Evolutionary conservation across 805 yeast genomes (phyloP), one percentile per base, ranked within the genome.

Genomic region (Candida chauliodis): DNA sequence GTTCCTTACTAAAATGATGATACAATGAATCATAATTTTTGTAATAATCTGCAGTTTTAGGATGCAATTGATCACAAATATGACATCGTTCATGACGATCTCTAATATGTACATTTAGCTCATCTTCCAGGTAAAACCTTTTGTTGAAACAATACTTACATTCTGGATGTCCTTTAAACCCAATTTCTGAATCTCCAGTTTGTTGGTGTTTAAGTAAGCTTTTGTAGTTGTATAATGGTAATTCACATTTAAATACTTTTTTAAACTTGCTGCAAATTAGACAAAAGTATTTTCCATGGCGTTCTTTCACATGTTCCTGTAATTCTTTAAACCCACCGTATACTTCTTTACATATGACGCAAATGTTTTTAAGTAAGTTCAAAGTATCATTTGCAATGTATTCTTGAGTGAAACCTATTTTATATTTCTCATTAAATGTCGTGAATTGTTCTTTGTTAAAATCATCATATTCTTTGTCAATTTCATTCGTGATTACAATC

Each of bases 61-160:
- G 95, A 19, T 68, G 62, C 11, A 75, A 58, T 55, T 76, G 81
- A 48, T 89, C 95, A 64, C 99, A 93, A 22, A 93, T 79, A 50
- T 81, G 86, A 58, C 99, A 93, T 47, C 81, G 78, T 55, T 90
- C 96, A 59, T 93, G 99, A 34, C 66, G 66, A 43, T 85, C 84
- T 48, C 95, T 71, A 63, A 90, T 75, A 59, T 93, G 99, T 22
- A 79, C 60, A 46, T 77, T 79, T 50, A 89, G 69, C 56, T 90
- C 98, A 56, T 91, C 96, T 27, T 79, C 86, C 0, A 95, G 86
- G 56, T 93, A 93, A 56, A 86, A 90, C 41, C 95, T 63, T 47
- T 68, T 73, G 2, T 79, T 78, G 3, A 72, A 61, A 59, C 99
- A 93, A 56, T 86, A 84, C 46, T 76, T 76, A 69, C 99, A 93